phyloP scores from a whole-genome alignment of 176 grass and related monocot genomes.

The Oryza punctata region DNA sequence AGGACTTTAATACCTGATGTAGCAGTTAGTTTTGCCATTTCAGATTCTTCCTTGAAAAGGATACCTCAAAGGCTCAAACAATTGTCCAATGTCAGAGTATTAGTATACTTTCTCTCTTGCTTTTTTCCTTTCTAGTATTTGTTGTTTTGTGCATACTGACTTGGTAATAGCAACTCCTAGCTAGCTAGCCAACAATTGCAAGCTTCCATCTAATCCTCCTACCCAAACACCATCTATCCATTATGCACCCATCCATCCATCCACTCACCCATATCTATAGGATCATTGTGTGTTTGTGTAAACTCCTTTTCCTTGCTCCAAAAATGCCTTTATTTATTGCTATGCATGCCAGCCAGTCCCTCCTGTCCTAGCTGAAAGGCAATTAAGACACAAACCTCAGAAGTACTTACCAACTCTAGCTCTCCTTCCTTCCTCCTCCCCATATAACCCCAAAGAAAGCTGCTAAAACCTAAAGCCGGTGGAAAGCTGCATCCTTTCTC shows the following conservation, averaged over 20 bases:
- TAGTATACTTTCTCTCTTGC: neutral
- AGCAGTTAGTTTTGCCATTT: neutral
- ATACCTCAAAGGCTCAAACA: neutral
- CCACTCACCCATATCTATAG: neutral
- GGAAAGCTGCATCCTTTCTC: constrained; percentile 49
- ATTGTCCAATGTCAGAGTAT: neutral
- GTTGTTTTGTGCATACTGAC: neutral
- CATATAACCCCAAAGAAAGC: constrained; percentile 63
- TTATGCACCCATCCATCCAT: constrained; percentile 10
- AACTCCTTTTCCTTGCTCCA: constrained; percentile 15
- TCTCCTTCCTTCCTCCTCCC: neutral
- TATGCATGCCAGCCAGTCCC: constrained; percentile 13
- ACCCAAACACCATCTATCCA: neutral
- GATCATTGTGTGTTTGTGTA: constrained; percentile 15
- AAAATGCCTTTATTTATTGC: constrained; percentile 41
- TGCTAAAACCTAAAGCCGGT: constrained; percentile 66
- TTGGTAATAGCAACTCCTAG: neutral
- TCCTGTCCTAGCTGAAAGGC: constrained; percentile 29
- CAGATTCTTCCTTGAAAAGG: neutral
- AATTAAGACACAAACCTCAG: constrained; percentile 48
- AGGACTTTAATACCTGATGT: neutral
- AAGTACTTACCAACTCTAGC: constrained; percentile 46
- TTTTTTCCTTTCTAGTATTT: neutral
- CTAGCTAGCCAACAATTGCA: constrained; percentile 26
- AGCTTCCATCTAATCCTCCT: constrained; percentile 17